These are phyloP conservation scores for Geosmithia flava DNA, from an alignment of 2,329 filamentous ascomycete genomes.

Conservation along the genomic window DNA sequence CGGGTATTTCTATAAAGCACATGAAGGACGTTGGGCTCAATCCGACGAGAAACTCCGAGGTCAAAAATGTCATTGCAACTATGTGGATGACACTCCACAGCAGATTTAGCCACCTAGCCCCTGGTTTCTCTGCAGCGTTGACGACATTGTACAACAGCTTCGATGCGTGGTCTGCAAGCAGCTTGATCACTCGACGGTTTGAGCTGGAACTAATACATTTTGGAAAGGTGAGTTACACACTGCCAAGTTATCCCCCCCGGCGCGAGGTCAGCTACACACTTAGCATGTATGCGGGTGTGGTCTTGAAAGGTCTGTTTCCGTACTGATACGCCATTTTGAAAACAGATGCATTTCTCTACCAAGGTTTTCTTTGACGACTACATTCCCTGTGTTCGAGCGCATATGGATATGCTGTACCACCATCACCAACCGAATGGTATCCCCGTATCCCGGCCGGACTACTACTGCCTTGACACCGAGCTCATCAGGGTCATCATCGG, in stretches of 20 bases:
- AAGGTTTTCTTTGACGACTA: slow-evolving; percentile 27
- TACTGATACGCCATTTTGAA: background rate
- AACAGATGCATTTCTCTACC: slow-evolving; percentile 8
- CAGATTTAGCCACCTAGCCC: slow-evolving; percentile 14
- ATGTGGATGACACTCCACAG: slow-evolving; percentile 19
- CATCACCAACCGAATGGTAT: slow-evolving; percentile 11
- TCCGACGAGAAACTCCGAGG: slow-evolving; percentile 14
- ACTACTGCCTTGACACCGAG: slow-evolving; percentile 26
- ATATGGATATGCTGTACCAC: slow-evolving; percentile 31
- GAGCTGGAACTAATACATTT: slow-evolving; percentile 38
- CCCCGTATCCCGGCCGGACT: slow-evolving; percentile 20
- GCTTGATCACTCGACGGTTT: slow-evolving; percentile 29
- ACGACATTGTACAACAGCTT: slow-evolving; percentile 15
- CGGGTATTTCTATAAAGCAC: slow-evolving; percentile 29
- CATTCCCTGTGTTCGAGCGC: slow-evolving; percentile 22
- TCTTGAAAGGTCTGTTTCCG: no score
- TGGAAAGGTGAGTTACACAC: slow-evolving; percentile 29
- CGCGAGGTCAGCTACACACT: no score
- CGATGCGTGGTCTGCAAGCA: slow-evolving; percentile 19
- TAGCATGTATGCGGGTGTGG: no score
- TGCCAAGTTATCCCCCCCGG: no score
- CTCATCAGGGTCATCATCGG: slow-evolving; percentile 27
- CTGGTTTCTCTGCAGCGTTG: slow-evolving; percentile 19
- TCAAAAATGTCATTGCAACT: slow-evolving; percentile 13
- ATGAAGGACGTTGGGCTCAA: slow-evolving; percentile 16